Evolutionary conservation across 2,329 filamentous ascomycete species (phyloP).

Genomic region (Fusarium secorum): DNA sequence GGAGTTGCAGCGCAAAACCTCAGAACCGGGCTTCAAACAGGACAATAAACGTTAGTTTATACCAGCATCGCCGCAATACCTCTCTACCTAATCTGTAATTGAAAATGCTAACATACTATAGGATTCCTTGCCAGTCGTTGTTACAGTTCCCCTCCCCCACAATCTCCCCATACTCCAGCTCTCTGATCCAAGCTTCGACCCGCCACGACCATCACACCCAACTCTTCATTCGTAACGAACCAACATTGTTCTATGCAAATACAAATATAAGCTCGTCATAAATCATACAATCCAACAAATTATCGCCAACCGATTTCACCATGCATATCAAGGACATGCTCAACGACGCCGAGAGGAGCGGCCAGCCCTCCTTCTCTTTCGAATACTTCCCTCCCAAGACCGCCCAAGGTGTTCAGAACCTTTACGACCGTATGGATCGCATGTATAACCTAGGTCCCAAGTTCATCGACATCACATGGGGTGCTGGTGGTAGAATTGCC

Average conservation of each 20-base stretch:
- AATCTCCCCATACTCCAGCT: conserved; percentile 17
- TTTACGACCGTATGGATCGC: conserved; percentile 99
- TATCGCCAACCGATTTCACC: conserved; percentile 48
- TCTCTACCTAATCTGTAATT: not conserved
- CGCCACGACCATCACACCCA: conserved; percentile 5
- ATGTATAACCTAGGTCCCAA: conserved; percentile 95
- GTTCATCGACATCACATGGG: conserved; percentile 99
- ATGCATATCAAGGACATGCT: conserved; percentile 99
- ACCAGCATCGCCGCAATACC: not conserved
- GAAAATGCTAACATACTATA: conserved; percentile 20
- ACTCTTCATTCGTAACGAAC: not conserved
- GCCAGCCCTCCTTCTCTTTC: conserved; percentile 93
- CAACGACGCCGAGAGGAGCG: conserved; percentile 77
- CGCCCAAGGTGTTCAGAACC: conserved; percentile 95
- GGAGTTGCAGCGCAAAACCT: conserved; percentile 38
- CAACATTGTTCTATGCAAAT: not conserved
- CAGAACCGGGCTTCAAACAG: conserved; percentile 1
- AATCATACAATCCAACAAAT: not conserved
- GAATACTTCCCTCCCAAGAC: conserved; percentile 99
- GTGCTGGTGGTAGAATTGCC: conserved; percentile 89
- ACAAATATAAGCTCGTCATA: not conserved
- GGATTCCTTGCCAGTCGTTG: conserved; percentile 11
- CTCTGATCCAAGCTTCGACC: conserved; percentile 25
- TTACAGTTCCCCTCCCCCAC: conserved; percentile 27
- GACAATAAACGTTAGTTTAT: conserved; percentile 16